Evolutionary conservation across 768 basidiomycete species (phyloP).

Genomic region (Boletus edulis): DNA sequence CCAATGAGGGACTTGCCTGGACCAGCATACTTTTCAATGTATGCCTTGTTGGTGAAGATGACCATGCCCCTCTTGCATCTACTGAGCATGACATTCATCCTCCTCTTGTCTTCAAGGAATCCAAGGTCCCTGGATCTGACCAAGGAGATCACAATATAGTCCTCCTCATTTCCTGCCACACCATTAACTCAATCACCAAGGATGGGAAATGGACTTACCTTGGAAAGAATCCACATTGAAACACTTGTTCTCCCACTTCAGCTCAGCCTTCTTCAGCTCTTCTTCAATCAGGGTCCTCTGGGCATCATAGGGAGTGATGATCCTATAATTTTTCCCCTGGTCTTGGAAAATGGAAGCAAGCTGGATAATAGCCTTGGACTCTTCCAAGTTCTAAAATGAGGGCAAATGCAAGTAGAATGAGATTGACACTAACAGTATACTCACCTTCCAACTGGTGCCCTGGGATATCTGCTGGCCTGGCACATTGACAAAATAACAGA

Average conservation of each 20-base stretch:
- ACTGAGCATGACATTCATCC: slow-evolving; percentile 88
- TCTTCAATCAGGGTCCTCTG: slow-evolving; percentile 63
- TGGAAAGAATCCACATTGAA: slow-evolving; percentile 83
- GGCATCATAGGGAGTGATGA: slow-evolving; percentile 82
- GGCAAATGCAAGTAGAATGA: background rate
- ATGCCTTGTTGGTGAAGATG: slow-evolving; percentile 61
- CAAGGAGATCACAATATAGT: slow-evolving; percentile 70
- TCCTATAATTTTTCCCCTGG: slow-evolving; percentile 47
- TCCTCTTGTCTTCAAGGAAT: slow-evolving; percentile 60
- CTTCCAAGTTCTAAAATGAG: slow-evolving; percentile 52
- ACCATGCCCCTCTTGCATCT: slow-evolving; percentile 79
- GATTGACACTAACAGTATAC: slow-evolving; percentile 3
- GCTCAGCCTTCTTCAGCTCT: slow-evolving; percentile 43
- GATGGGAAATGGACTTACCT: slow-evolving; percentile 42
- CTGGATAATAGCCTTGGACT: slow-evolving; percentile 53
- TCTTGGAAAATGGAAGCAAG: slow-evolving; percentile 58
- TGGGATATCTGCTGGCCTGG: slow-evolving; percentile 34
- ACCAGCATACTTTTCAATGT: slow-evolving; percentile 53
- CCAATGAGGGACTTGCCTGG: slow-evolving; percentile 48
- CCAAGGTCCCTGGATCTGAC: slow-evolving; percentile 64
- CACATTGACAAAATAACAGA: slow-evolving; percentile 70
- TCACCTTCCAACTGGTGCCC: slow-evolving; percentile 41
- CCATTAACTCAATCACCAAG: background rate
- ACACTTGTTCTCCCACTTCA: slow-evolving; percentile 65
- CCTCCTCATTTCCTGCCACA: slow-evolving; percentile 74